Percentiles rank a stretch among this genome's conserved stretches.
Evolutionary conservation across 2,329 filamentous ascomycete genomes (phyloP).

Genomic region (Epichloe gansuensis): DNA sequence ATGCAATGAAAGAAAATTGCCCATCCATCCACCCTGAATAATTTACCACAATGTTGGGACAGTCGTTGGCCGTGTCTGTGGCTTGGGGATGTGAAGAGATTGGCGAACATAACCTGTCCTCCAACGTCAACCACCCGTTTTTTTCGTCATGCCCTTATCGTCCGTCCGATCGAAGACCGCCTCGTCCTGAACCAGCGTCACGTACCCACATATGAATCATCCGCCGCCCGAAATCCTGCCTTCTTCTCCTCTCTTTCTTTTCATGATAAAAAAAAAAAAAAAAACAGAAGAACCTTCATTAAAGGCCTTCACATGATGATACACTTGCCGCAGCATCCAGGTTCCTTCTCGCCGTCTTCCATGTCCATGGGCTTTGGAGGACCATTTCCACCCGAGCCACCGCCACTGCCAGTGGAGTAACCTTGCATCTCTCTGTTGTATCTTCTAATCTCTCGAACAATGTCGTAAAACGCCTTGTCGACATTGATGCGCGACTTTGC

Average conservation of each 20-base stretch:
- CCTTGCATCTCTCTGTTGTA: conserved; percentile 98
- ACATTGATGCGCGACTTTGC: conserved; percentile 98
- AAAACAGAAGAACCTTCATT: not conserved
- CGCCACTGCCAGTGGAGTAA: conserved; percentile 60
- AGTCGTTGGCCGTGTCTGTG: conserved; percentile 3
- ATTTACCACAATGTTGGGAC: conserved; percentile 1
- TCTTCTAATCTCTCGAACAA: conserved; percentile 92
- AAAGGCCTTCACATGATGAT: conserved; percentile 61
- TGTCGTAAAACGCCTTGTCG: conserved; percentile 96
- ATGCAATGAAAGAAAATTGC: conserved; percentile 22
- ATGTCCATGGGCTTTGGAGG: conserved; percentile 68
- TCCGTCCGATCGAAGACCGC: not conserved
- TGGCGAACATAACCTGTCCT: not conserved
- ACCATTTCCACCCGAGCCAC: conserved; percentile 47
- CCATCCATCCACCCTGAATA: conserved; percentile 8
- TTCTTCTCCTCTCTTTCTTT: not conserved
- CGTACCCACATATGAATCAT: not conserved
- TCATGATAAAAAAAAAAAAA: not conserved
- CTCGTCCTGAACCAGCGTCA: not conserved
- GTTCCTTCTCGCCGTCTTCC: conserved; percentile 52
- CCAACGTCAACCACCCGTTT: not conserved
- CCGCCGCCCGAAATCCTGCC: not conserved
- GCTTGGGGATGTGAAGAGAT: not conserved
- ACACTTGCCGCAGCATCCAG: conserved; percentile 77
- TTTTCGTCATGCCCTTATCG: not conserved